Evolutionary conservation across 352 stramenopile genomes (phyloP), one percentile per base, ranked within the genome.

Genomic region (Sclerospora graminicola): DNA sequence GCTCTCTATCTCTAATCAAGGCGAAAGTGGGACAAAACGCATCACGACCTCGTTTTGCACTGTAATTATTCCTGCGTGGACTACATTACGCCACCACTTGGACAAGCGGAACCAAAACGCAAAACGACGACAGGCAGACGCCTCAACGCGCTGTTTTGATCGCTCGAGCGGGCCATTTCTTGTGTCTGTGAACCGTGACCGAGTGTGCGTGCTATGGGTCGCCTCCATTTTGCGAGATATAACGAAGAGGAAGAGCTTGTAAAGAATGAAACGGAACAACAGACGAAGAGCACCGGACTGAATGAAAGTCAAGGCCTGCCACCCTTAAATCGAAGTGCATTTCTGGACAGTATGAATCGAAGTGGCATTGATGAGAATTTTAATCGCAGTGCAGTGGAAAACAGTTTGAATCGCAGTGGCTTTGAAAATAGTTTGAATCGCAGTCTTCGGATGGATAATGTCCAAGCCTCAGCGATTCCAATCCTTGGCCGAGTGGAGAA

Each of bases 401-500:
- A 26, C 5, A 44, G 39, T 29, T 10, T 39, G 2, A 45, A 40
- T 27, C 42, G 20, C 7, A 52, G 45, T 32, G 45, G 36, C 6
- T 46, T 52, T 14, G 48, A 55, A 16, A 26, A 21, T 13, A 41
- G 30, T 18, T 16, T 35, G 2, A 38, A 39, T n/a, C 44, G 18
- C 11, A 54, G 39, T 32, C 36, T 23, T 4, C 47, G 47, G 9
- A 37, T 49, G 8, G 47, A 62, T 19, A 62, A 58, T 41, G 42
- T 54, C 5, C 53, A 57, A n/a, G 38, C 42, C 20, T 58, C 57
- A 0, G 37, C 40, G 16, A 60, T 60, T 24, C 47, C 57, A 27
- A 63, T 64, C 18, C 42, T 66, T 18, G 41, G 49, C 15, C 18
- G 57, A 26, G 41, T 45, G 11, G 49, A 63, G 5, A 60, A 57